phyloP scores from a whole-genome alignment of 768 basidiomycete genomes.

The Lactarius pseudohatsudake region DNA sequence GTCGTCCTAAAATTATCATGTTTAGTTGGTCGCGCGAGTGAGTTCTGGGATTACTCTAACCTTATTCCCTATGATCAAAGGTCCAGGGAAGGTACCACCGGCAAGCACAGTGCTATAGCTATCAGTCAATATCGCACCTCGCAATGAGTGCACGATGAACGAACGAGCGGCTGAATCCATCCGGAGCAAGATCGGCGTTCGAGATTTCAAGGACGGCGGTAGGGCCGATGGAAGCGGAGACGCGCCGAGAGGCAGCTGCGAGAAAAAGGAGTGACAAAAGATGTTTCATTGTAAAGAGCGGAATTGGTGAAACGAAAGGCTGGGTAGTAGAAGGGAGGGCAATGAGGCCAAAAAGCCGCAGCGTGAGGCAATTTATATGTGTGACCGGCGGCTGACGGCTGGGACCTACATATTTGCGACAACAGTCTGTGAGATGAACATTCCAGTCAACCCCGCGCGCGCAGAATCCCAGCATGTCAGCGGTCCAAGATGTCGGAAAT shows the following conservation, averaged over 20 bases:
- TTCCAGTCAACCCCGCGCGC: neutral
- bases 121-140: neutral
- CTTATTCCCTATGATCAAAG: constrained; percentile 44
- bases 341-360: neutral
- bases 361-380: constrained; percentile 17
- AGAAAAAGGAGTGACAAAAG: constrained; percentile 26
- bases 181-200: constrained; percentile 31
- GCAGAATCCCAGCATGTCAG: neutral
- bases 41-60: neutral
- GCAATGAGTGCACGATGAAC: neutral
- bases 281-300: constrained; percentile 20
- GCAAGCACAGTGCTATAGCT: constrained; percentile 43
- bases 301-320: neutral
- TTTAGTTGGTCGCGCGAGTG: constrained; percentile 31
- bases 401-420: neutral
- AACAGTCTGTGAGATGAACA: neutral
- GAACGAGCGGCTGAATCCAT: constrained; percentile 32
- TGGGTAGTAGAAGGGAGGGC: neutral
- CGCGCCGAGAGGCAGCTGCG: constrained; percentile 11
- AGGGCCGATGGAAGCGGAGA: constrained; percentile 32
- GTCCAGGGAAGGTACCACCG: constrained; percentile 49
- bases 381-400: constrained; percentile 25
- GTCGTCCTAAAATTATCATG: constrained; percentile 34
- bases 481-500: neutral
- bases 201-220: constrained; percentile 31